These are phyloP conservation scores for Escallonia herrerae DNA, from an alignment of 129 eudicot genomes.

Conservation along the genomic window DNA sequence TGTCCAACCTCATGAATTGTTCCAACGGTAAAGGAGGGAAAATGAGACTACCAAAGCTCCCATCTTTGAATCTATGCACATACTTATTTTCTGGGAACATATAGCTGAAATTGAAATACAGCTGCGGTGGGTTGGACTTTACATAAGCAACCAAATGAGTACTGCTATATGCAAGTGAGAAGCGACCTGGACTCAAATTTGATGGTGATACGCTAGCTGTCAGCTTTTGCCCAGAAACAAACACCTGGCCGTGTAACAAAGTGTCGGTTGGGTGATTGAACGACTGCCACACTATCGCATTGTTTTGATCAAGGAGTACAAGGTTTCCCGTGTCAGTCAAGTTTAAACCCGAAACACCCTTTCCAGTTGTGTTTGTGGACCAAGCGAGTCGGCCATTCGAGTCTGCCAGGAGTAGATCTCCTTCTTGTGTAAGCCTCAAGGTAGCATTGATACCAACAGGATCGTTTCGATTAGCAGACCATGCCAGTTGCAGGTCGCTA, in stretches of 20 bases:
- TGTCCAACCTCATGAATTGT: too few species aligned
- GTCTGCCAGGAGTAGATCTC: background rate
- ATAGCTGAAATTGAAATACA: background rate
- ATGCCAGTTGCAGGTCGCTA: background rate
- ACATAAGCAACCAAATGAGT: too few species aligned
- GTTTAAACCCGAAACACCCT: slow-evolving; percentile 4
- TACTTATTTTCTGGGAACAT: background rate
- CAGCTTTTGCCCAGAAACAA: background rate
- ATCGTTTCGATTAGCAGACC: background rate
- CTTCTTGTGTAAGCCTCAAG: background rate
- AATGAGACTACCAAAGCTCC: background rate
- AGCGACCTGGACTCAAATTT: background rate
- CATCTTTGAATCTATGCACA: background rate
- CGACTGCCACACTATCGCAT: slow-evolving; percentile 8
- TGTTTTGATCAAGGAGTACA: slow-evolving; percentile 1
- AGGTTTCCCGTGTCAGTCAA: slow-evolving; percentile 6
- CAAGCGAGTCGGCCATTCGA: background rate
- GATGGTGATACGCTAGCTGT: background rate
- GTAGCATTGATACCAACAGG: background rate
- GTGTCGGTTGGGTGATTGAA: slow-evolving; percentile 11
- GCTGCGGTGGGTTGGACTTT: too few species aligned
- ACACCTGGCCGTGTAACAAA: background rate
- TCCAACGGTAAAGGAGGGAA: too few species aligned
- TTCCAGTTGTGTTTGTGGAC: slow-evolving; percentile 8
- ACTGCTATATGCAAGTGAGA: background rate